Percentiles rank a stretch among this genome's conserved stretches.
Conservation (phyloP, 2,329 filamentous ascomycete species). For the Emmonsiellopsis sp. region DNA sequence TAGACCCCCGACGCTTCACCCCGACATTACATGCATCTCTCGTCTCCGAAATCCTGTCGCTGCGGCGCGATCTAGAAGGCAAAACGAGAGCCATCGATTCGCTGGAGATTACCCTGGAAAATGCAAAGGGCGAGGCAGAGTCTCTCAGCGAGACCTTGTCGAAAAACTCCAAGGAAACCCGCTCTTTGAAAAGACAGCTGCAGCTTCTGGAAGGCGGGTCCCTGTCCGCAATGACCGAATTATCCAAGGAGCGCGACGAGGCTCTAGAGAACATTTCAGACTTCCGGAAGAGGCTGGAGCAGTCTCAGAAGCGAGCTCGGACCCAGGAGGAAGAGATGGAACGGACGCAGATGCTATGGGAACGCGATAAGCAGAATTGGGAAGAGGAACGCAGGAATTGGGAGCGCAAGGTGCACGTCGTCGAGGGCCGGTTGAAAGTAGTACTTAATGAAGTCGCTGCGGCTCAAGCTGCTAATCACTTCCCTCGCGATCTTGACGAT, state of each 20-base stretch:
- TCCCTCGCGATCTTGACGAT: conserved; percentile 48
- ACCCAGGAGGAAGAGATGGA: conserved; percentile 75
- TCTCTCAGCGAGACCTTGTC: conserved; percentile 54
- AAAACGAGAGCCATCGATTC: conserved; percentile 80
- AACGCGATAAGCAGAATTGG: conserved; percentile 75
- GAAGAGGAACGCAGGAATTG: conserved; percentile 71
- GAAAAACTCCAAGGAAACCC: conserved; percentile 62
- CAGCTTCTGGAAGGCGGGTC: conserved; percentile 81
- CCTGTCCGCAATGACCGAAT: conserved; percentile 71
- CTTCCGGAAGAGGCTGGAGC: conserved; percentile 66
- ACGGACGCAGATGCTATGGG: conserved; percentile 70
- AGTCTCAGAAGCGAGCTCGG: conserved; percentile 65
- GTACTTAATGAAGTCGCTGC: conserved; percentile 72
- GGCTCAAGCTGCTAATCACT: conserved; percentile 23
- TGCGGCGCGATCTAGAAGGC: conserved; percentile 83
- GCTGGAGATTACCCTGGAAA: conserved; percentile 66
- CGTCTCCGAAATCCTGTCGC: conserved; percentile 82
- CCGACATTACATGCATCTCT: conserved; percentile 90
- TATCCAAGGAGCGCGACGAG: conserved; percentile 78
- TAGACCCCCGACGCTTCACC: conserved; percentile 88
- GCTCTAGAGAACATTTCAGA: conserved; percentile 65
- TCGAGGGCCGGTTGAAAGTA: conserved; percentile 73
- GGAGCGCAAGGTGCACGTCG: conserved; percentile 81
- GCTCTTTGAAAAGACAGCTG: conserved; percentile 75
- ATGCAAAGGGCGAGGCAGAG: conserved; percentile 66